Evolutionary conservation across 192 early-diverging fungal species (phyloP), one percentile per base, ranked within the genome.

Genomic region (Oehlia diaphana): DNA sequence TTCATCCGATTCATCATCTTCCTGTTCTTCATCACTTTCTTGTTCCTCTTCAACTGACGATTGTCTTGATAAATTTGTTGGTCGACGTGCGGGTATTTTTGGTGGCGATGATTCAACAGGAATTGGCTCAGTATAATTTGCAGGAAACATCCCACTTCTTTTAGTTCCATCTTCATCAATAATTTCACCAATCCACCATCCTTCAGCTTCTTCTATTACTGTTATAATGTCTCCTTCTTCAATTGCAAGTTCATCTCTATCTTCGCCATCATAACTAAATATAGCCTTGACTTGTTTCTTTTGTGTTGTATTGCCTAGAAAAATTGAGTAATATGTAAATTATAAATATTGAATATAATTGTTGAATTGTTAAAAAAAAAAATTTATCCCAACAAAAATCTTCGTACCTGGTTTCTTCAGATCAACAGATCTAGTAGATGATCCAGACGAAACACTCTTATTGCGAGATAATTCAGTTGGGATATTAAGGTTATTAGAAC

Each of bases 121-220:
- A 62, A 85, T 88, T 42, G 89, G 90, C 81, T 95, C 94, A 13
- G 92, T 93, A 76, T 99, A 99, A 83, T 98, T 97, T 50, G 89
- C 89, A 37, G 97, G 97, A 84, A 99, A 98, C 86, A 99, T 94
- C 9, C 97, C 97, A n/a, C 76, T 83, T 16, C 81, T 77, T 74
- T 82, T 83, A 3, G 87, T 83, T 61, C 93, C 92, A 67, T 83
- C 81, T 10, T 88, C 85, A 82, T 95, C 91, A n/a, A 87, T 82
- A 12, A 95, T 79, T 83, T 93, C 91, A 33, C 97, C 97, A 42
- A 92, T 86, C 96, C 97, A 97, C 97, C 97, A 99, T 0, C 97
- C 97, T 66, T 95, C 92, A 75, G 97, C 95, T 81, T 94, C 94
- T 64, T 93, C 91, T 4, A 91, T 87, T 2, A 99, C 93, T 35